phyloP scores from a whole-genome alignment of 1,284 basidiomycete genomes.

The Rhizoctonia solani region DNA sequence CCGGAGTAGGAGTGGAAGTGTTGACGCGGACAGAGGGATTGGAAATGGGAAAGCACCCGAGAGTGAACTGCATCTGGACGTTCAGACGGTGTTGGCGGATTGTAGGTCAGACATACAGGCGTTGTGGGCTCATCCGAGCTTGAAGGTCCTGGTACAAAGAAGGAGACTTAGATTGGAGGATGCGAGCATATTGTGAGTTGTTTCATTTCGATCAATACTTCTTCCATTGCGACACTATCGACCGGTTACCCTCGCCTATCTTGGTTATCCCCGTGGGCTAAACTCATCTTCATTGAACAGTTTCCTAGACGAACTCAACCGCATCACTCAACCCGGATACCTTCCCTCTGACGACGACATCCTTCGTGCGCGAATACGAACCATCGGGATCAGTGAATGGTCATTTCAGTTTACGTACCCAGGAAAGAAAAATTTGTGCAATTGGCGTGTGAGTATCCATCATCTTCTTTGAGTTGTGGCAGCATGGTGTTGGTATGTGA shows the following conservation, averaged over 20 bases:
- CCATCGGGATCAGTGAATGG: slow-evolving; percentile 75
- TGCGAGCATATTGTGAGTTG: slow-evolving; percentile 70
- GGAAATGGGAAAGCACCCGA: slow-evolving; percentile 12
- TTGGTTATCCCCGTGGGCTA: background rate
- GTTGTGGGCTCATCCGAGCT: slow-evolving; percentile 70
- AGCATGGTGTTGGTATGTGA: background rate
- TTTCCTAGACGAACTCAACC: slow-evolving; percentile 66
- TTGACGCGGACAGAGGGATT: too few relatives aligned
- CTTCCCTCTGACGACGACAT: slow-evolving; percentile 61
- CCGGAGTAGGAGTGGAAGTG: slow-evolving; percentile 50
- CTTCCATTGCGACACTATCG: slow-evolving; percentile 6
- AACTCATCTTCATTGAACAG: slow-evolving; percentile 50
- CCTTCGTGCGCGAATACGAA: slow-evolving; percentile 74
- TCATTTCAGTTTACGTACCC: slow-evolving; percentile 49
- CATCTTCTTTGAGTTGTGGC: background rate
- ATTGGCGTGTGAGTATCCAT: slow-evolving; percentile 24
- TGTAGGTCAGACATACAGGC: slow-evolving; percentile 57
- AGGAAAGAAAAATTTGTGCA: slow-evolving; percentile 1
- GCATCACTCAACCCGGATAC: slow-evolving; percentile 69
- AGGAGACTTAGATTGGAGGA: slow-evolving; percentile 71
- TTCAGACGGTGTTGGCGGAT: slow-evolving; percentile 35
- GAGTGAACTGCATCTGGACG: slow-evolving; percentile 24
- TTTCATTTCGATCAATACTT: slow-evolving; percentile 26
- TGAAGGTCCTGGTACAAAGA: slow-evolving; percentile 57
- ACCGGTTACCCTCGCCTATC: too few relatives aligned